phyloP scores from a whole-genome alignment of 2,329 filamentous ascomycete genomes.

The Fusarium duplospermum region DNA sequence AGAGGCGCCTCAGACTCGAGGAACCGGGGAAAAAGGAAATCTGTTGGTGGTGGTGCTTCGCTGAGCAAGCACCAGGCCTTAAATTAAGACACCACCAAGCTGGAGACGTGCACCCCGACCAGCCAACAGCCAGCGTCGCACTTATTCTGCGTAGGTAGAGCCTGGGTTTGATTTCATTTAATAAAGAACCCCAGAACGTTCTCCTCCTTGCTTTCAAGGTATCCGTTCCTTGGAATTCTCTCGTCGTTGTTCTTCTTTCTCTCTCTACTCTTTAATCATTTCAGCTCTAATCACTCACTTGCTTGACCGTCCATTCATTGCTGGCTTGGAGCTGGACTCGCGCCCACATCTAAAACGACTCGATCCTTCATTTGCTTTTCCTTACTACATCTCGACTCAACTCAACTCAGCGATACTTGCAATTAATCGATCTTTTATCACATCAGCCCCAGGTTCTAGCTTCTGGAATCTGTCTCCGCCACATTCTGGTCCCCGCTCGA shows the following conservation, averaged over 20 bases:
- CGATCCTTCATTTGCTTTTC: conserved; percentile 10
- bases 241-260: conserved; percentile 8
- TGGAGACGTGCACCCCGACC: conserved; percentile 13
- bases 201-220: conserved; percentile 30
- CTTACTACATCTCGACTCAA: not conserved
- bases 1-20: conserved; percentile 36
- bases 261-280: conserved; percentile 9
- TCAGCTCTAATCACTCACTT: not conserved
- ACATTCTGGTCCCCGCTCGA: conserved; percentile 10
- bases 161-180: conserved; percentile 7
- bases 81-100: conserved; percentile 39
- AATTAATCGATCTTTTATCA: conserved; percentile 5
- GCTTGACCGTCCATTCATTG: conserved; percentile 22
- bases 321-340: conserved; percentile 39
- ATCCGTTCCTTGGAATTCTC: conserved; percentile 20
- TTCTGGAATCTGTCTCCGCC: conserved; percentile 23
- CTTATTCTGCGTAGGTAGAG: conserved; percentile 4
- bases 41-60: conserved; percentile 30
- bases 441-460: conserved; percentile 14
- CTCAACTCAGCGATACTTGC: not conserved
- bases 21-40: conserved; percentile 29
- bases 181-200: conserved; percentile 32
- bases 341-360: conserved; percentile 20
- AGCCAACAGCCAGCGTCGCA: conserved; percentile 34
- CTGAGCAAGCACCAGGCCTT: conserved; percentile 33